Conservation (phyloP, 2,329 filamentous ascomycete genomes). For the Aureobasidium pullulans region DNA sequence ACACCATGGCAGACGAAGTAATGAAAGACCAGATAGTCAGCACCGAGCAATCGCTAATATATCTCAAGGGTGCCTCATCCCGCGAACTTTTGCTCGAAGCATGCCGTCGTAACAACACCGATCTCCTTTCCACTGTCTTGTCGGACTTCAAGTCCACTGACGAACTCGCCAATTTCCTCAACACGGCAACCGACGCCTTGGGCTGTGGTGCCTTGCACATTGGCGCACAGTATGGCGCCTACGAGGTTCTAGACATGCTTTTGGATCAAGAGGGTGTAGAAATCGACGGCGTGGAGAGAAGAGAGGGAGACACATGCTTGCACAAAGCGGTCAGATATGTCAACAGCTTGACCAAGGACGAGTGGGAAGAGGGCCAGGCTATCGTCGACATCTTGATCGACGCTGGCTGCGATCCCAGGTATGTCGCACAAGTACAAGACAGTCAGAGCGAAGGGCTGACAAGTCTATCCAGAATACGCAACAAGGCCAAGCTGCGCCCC, state of each 20-base stretch:
- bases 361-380: conserved; percentile 57
- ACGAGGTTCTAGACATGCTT: conserved; percentile 73
- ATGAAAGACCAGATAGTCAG: background rate
- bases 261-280: conserved; percentile 80
- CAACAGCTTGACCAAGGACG: conserved; percentile 57
- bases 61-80: conserved; percentile 60
- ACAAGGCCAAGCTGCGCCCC: conserved; percentile 66
- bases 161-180: conserved; percentile 70
- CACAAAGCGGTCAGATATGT: conserved; percentile 72
- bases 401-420: conserved; percentile 59
- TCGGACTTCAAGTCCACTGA: conserved; percentile 46
- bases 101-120: conserved; percentile 85
- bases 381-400: conserved; percentile 77
- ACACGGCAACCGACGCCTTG: conserved; percentile 75
- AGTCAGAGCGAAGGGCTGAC: background rate
- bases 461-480: conserved; percentile 43
- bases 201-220: conserved; percentile 87
- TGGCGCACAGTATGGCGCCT: conserved; percentile 77
- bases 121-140: conserved; percentile 72
- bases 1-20: conserved; percentile 17
- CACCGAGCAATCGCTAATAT: background rate
- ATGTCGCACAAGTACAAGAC: background rate
- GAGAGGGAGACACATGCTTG: conserved; percentile 69
- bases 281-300: conserved; percentile 67
- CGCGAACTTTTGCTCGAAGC: conserved; percentile 86